Percentiles rank a stretch among this genome's conserved stretches.
Conservation (phyloP, 2,329 filamentous ascomycete species). For the Nemania sp. region DNA sequence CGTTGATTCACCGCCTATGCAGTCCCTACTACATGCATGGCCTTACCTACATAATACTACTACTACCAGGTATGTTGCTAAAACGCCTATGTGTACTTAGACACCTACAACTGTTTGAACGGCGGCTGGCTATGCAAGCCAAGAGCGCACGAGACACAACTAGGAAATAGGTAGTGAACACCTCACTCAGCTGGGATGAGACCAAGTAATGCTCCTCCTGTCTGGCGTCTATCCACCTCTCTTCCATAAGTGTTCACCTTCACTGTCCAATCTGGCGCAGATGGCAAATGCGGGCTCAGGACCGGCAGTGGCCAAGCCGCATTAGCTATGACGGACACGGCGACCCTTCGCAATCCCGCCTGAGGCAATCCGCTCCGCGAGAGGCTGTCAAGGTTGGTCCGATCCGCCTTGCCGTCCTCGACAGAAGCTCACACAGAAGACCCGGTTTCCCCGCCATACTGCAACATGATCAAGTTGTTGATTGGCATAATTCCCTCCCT, state of each 20-base stretch:
- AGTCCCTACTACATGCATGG: neutral
- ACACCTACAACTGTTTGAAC: neutral
- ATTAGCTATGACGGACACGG: constrained; percentile 1
- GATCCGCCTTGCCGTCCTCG: constrained; percentile 8
- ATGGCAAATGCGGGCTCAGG: neutral
- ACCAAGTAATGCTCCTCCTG: constrained; percentile 24
- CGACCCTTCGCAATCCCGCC: neutral
- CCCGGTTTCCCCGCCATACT: neutral
- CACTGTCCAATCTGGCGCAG: neutral
- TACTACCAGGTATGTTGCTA: constrained; percentile 12
- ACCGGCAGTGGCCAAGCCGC: neutral
- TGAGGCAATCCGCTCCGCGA: neutral
- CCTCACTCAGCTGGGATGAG: constrained; percentile 22
- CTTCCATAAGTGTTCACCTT: neutral
- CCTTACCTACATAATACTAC: neutral
- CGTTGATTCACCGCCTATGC: neutral
- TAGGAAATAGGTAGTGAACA: constrained; percentile 13
- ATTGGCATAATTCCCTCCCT: constrained; percentile 1
- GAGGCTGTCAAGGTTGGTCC: neutral
- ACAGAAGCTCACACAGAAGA: constrained; percentile 8
- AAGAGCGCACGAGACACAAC: constrained; percentile 33
- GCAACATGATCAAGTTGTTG: neutral
- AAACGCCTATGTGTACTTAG: constrained; percentile 16
- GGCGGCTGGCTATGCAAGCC: constrained; percentile 20
- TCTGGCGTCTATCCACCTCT: too few relatives aligned